Evolutionary conservation across 2,329 filamentous ascomycete genomes (phyloP).

Genomic region (Penicillium frequentans): DNA sequence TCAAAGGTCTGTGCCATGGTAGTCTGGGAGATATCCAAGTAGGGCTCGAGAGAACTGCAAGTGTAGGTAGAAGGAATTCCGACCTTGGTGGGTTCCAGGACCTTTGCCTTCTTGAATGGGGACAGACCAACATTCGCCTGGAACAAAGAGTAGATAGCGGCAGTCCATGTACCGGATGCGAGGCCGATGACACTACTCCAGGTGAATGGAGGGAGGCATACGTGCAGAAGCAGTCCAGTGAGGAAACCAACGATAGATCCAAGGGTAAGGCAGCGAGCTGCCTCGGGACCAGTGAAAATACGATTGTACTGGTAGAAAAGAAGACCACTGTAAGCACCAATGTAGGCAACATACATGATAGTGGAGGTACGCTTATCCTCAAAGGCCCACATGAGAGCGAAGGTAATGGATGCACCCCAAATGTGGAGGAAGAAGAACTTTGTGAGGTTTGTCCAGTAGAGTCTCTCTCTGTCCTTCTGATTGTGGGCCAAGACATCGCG

Average conservation of each 20-base stretch:
- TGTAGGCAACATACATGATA: slow-evolving; percentile 2
- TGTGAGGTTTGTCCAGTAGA: slow-evolving; percentile 1
- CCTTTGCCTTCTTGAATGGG: neutral
- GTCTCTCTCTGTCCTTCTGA: neutral
- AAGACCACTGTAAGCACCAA: slow-evolving; percentile 3
- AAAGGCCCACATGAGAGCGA: slow-evolving; percentile 1
- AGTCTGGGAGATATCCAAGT: slow-evolving; percentile 1
- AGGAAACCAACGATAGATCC: slow-evolving; percentile 1
- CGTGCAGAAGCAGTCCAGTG: neutral
- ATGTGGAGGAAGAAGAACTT: slow-evolving; percentile 5
- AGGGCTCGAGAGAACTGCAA: slow-evolving; percentile 1
- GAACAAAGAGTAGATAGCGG: slow-evolving; percentile 1
- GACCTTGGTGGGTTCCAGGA: neutral
- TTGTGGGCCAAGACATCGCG: neutral
- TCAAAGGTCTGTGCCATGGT: slow-evolving; percentile 3
- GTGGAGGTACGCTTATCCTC: neutral
- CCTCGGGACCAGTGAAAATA: neutral
- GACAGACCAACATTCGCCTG: neutral
- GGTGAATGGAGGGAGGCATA: neutral
- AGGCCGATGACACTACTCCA: slow-evolving; percentile 5
- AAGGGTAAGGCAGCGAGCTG: neutral
- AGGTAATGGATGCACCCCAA: neutral
- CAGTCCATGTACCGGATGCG: neutral
- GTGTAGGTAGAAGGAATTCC: neutral
- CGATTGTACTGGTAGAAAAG: slow-evolving; percentile 4